phyloP scores from a whole-genome alignment of 2,329 filamentous ascomycete species.

The Claviceps sp. region DNA sequence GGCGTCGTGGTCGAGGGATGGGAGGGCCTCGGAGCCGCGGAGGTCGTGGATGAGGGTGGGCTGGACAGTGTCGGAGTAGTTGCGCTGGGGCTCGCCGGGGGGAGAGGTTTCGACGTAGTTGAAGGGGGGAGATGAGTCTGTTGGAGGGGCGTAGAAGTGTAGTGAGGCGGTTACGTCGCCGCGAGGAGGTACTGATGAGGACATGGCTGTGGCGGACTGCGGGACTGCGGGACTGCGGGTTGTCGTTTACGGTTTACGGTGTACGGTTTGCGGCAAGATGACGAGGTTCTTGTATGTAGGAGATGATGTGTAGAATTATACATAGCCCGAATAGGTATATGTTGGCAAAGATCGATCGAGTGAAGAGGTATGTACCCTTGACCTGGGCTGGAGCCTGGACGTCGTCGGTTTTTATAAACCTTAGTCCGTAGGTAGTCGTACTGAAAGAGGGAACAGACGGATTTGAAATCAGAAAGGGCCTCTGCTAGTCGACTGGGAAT shows the following conservation, averaged over 20 bases:
- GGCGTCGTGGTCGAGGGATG: slow-evolving; percentile 22
- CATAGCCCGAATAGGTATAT: no score
- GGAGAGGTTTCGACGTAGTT: slow-evolving; percentile 55
- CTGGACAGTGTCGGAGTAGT: slow-evolving; percentile 41
- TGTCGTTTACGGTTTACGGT: no score
- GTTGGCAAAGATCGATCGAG: no score
- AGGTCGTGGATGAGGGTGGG: slow-evolving; percentile 55
- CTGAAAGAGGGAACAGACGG: background rate
- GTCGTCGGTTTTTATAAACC: background rate
- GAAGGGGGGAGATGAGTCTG: slow-evolving; percentile 43
- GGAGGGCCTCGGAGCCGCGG: slow-evolving; percentile 46
- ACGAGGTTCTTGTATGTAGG: no score
- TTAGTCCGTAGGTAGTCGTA: no score
- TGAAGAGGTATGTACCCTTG: no score
- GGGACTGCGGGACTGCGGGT: no score
- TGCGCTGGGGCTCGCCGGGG: slow-evolving; percentile 46
- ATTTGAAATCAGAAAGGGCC: background rate
- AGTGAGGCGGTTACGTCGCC: slow-evolving; percentile 51
- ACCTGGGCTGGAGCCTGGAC: background rate
- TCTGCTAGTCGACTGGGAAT: background rate
- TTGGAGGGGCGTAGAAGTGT: slow-evolving; percentile 52
- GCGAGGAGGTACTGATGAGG: slow-evolving; percentile 30
- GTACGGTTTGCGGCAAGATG: no score
- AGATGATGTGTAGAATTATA: no score
- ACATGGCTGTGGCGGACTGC: background rate